These are phyloP conservation scores for Mucor plumbeus DNA, from an alignment of 371 early-diverging fungal species.

Conservation along the genomic window DNA sequence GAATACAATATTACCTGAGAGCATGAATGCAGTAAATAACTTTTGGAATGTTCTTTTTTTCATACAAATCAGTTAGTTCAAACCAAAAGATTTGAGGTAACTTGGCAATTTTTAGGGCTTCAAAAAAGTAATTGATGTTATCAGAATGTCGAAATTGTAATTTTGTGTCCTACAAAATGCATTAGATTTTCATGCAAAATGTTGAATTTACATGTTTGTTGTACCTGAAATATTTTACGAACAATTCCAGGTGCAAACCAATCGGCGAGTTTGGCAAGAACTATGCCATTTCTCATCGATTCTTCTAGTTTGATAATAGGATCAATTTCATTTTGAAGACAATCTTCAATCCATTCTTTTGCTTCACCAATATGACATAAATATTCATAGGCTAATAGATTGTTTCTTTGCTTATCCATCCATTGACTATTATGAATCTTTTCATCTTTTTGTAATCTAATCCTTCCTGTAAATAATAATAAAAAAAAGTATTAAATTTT, in stretches of 20 bases:
- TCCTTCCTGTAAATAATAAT: slow-evolving; percentile 58
- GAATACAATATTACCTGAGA: slow-evolving; percentile 67
- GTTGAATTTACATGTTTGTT: too few species aligned
- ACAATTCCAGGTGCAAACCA: slow-evolving; percentile 88
- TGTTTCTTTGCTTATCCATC: slow-evolving; percentile 95
- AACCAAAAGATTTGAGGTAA: slow-evolving; percentile 96
- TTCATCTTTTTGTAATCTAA: slow-evolving; percentile 65
- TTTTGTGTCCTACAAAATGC: slow-evolving; percentile 64
- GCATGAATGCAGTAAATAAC: slow-evolving; percentile 99
- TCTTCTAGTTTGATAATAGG: slow-evolving; percentile 86
- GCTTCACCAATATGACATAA: slow-evolving; percentile 99
- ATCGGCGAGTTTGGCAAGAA: slow-evolving; percentile 91
- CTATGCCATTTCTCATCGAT: slow-evolving; percentile 93
- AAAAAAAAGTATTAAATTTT: too few species aligned
- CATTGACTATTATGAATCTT: slow-evolving; percentile 67
- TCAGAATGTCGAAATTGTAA: slow-evolving; percentile 98
- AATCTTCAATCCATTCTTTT: slow-evolving; percentile 98
- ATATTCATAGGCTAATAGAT: slow-evolving; percentile 97
- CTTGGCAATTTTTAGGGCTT: slow-evolving; percentile 79
- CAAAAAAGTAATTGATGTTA: slow-evolving; percentile 97
- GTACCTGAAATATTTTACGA: slow-evolving; percentile 84
- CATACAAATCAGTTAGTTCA: slow-evolving; percentile 98
- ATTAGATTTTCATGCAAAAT: neutral
- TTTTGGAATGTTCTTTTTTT: slow-evolving; percentile 99
- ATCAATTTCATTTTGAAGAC: slow-evolving; percentile 83